Evolutionary conservation across 2,329 filamentous ascomycete genomes (phyloP).

Genomic region (Alternaria atra): DNA sequence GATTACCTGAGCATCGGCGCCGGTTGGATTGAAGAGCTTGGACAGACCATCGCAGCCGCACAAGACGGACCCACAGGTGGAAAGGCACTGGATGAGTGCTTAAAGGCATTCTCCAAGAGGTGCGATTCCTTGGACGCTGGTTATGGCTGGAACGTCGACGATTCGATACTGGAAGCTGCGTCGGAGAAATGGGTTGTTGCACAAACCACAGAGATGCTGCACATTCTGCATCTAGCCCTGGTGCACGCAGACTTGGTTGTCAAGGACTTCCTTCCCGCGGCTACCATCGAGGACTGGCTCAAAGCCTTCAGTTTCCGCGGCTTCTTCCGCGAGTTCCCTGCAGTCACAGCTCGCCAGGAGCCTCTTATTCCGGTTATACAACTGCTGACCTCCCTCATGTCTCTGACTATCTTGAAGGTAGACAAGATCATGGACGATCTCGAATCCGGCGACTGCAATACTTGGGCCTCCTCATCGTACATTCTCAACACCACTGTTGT

Average conservation of each 20-base stretch:
- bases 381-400: constrained; percentile 74
- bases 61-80: constrained; percentile 43
- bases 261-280: constrained; percentile 41
- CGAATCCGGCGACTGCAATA: constrained; percentile 33
- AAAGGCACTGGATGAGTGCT: constrained; percentile 48
- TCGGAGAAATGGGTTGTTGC: constrained; percentile 71
- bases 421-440: constrained; percentile 65
- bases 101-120: constrained; percentile 60
- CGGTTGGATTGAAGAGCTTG: constrained; percentile 46
- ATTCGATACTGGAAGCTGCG: constrained; percentile 62
- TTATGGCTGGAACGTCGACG: constrained; percentile 58
- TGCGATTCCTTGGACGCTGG: constrained; percentile 56
- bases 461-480: constrained; percentile 63
- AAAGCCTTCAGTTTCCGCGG: constrained; percentile 32
- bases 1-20: constrained; percentile 43
- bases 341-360: constrained; percentile 48
- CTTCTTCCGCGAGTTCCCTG: constrained; percentile 73
- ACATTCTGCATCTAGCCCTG: constrained; percentile 77
- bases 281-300: constrained; percentile 49
- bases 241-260: constrained; percentile 68
- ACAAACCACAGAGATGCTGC: constrained; percentile 74
- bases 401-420: constrained; percentile 75
- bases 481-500: constrained; percentile 74
- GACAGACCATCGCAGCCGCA: constrained; percentile 36
- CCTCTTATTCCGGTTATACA: constrained; percentile 70